Evolutionary conservation across 2,329 filamentous ascomycete genomes (phyloP).

Genomic region (Amauroascus verrucosus): DNA sequence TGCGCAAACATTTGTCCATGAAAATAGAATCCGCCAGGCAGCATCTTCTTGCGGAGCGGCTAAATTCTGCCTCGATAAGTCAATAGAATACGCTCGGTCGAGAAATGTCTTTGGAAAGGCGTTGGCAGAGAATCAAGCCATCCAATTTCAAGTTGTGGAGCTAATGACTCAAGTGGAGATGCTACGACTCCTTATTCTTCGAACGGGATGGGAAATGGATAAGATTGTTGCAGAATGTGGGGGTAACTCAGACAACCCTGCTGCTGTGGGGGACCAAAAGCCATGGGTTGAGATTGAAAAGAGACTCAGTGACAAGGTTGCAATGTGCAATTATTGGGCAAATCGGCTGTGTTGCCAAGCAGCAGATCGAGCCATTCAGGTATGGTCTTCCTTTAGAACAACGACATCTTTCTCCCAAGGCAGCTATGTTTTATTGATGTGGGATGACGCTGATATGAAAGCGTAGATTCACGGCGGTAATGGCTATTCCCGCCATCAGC

Average conservation of each 20-base stretch:
- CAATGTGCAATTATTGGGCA: conserved; percentile 58
- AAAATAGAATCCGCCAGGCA: conserved; percentile 56
- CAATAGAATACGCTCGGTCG: conserved; percentile 46
- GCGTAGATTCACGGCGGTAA: conserved; percentile 45
- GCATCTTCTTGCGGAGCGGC: conserved; percentile 51
- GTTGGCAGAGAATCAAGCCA: conserved; percentile 50
- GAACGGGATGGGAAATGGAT: conserved; percentile 54
- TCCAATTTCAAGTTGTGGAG: conserved; percentile 55
- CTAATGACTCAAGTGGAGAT: conserved; percentile 53
- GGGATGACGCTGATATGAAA: neutral
- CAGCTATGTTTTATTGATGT: neutral
- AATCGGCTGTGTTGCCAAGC: conserved; percentile 52
- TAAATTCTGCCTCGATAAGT: conserved; percentile 49
- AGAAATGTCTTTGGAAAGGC: conserved; percentile 48
- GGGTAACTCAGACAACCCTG: conserved; percentile 13
- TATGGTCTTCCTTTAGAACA: conserved; percentile 14
- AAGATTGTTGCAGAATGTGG: conserved; percentile 27
- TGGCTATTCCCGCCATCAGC: conserved; percentile 49
- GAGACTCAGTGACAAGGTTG: conserved; percentile 51
- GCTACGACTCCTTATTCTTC: conserved; percentile 50
- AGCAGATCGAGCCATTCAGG: conserved; percentile 53
- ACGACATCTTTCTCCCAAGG: no score
- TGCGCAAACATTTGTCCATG: conserved; percentile 56
- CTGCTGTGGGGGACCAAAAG: conserved; percentile 17
- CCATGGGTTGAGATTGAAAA: conserved; percentile 47